Evolutionary conservation across 2,329 filamentous ascomycete genomes (phyloP), one percentile per base, ranked within the genome.

Genomic region (Trichoderma gracile): DNA sequence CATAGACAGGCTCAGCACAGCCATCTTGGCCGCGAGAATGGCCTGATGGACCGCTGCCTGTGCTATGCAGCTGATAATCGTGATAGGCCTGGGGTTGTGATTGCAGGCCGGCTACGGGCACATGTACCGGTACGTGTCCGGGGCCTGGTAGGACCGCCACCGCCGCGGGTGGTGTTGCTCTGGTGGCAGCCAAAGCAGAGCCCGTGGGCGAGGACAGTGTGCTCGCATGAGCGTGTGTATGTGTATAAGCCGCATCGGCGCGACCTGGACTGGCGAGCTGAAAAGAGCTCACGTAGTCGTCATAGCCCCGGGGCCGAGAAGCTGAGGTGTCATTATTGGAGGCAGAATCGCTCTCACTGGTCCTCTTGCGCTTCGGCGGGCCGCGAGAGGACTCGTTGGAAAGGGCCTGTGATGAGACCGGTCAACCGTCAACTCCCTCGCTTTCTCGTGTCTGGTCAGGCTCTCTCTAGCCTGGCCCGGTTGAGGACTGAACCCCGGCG

Each of bases 341-440:
- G 12, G n/a, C 38, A 10, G 25, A 25, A 10, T 45, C 25, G 27
- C 40, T 17, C 30, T 66, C 54, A 42, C 19, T 53, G 43, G 23
- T 6, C 40, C 49, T 64, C 38, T 59, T 66, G 43, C 65, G 65
- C 60, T 66, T 66, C 30, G 15, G 15, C 27, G 43, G 50, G 52
- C 45, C 49, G 21, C 47, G n/a, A 27, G 14, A 27, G 25, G 12
- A 38, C 17, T 46, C 21, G 38, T 25, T 53, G 60, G 61, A 47
- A n/a, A 21, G 23, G 19, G 53, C 30, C 47, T 64, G 43, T 52
- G 38, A 45, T 38, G 61, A 64, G 30, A 64, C 49, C 65, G 61
- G 65, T 66, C 65, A 66, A 64, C 59, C 59, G 17, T 55, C 60
- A 57, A 57, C 14, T 40, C 33, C 53, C 33, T 38, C 12, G 33